A percentile compares a stretch with the other conserved stretches of the same genome.
phyloP scores from a whole-genome alignment of 208 protist genomes.

The Vickermania ingenoplastis region DNA sequence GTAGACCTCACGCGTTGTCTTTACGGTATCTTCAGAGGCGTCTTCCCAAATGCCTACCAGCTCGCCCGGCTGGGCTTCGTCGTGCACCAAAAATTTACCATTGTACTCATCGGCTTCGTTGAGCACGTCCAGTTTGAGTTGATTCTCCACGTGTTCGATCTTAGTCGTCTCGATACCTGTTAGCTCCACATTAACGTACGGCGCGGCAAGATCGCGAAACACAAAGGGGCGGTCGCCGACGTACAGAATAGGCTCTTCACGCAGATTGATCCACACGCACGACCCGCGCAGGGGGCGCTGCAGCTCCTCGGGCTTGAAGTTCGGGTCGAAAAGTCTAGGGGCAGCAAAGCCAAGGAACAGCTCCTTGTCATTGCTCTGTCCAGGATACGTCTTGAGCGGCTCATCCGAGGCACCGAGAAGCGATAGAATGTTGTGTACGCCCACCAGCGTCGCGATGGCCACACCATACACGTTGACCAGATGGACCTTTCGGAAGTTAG shows the following conservation, averaged over 20 bases:
- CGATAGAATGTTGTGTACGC: constrained; percentile 83
- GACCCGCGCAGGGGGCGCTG: constrained; percentile 58
- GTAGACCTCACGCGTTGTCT: constrained; percentile 78
- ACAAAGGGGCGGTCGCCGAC: constrained; percentile 81
- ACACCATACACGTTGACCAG: constrained; percentile 81
- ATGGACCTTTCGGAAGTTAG: constrained; percentile 81
- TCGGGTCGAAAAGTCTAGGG: constrained; percentile 66
- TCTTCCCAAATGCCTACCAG: constrained; percentile 75
- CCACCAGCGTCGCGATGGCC: constrained; percentile 72
- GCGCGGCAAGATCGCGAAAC: constrained; percentile 71
- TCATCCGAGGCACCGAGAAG: constrained; percentile 68
- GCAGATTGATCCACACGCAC: constrained; percentile 85
- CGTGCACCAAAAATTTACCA: constrained; percentile 78
- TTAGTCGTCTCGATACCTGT: constrained; percentile 80
- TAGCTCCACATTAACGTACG: constrained; percentile 87
- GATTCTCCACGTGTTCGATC: constrained; percentile 69
- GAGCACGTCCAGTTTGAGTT: constrained; percentile 65
- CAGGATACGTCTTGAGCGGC: constrained; percentile 53
- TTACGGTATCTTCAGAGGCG: constrained; percentile 56
- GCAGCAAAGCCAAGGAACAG: constrained; percentile 68
- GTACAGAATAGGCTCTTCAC: constrained; percentile 84
- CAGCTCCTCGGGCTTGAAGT: constrained; percentile 54
- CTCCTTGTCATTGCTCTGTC: constrained; percentile 70
- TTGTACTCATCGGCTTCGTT: constrained; percentile 66
- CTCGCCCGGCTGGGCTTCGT: constrained; percentile 79